Evolutionary conservation across 2,329 filamentous ascomycete species (phyloP).

Genomic region (Metarhizium robertsii): DNA sequence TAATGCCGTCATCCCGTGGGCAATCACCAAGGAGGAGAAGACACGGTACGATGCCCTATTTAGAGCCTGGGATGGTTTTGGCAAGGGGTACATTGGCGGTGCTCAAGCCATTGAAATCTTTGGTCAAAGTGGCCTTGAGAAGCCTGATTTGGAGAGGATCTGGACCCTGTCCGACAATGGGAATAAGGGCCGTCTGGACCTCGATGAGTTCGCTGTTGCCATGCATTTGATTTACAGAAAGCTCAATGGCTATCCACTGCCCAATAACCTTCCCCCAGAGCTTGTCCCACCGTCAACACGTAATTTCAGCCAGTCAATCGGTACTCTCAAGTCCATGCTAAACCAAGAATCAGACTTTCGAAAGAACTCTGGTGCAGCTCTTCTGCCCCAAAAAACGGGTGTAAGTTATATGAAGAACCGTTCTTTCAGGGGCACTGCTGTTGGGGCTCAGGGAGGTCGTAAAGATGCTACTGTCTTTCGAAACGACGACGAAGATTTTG

Average conservation of each 20-base stretch:
- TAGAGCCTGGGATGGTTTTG: conserved; percentile 90
- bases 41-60: conserved; percentile 93
- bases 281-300: conserved; percentile 89
- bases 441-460: conserved; percentile 49
- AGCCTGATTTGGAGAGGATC: conserved; percentile 79
- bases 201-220: conserved; percentile 95
- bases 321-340: conserved; percentile 82
- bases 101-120: conserved; percentile 95
- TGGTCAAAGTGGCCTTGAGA: conserved; percentile 87
- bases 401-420: conserved; percentile 96
- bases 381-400: conserved; percentile 93
- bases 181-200: conserved; percentile 86
- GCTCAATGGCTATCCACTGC: conserved; percentile 89
- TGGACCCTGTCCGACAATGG: conserved; percentile 93
- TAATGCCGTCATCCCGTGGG: conserved; percentile 95
- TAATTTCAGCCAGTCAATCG: conserved; percentile 87
- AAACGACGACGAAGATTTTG: conserved; percentile 88
- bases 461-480: conserved; percentile 97
- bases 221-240: conserved; percentile 99
- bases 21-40: conserved; percentile 98
- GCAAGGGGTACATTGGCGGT: conserved; percentile 85
- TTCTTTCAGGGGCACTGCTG: conserved; percentile 66
- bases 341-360: conserved; percentile 82
- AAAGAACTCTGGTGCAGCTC: conserved; percentile 79
- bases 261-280: conserved; percentile 79